Evolutionary conservation across 1,139 yeast species (phyloP), one percentile per base, ranked within the genome.

Genomic region (Diutina catenulata): DNA sequence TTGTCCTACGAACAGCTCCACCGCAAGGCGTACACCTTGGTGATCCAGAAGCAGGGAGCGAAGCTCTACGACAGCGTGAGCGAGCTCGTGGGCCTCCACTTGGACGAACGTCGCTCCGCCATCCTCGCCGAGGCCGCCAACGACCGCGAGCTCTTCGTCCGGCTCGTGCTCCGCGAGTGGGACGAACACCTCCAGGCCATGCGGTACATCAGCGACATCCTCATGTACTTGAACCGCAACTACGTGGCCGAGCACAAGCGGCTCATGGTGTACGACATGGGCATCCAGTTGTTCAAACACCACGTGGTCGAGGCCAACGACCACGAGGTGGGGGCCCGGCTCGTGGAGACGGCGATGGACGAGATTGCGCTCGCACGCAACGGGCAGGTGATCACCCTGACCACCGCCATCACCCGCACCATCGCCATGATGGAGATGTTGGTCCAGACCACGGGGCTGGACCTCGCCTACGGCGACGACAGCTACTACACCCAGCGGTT

Each of bases 171-270:
- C 22, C 49, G 49, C 16, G 74, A 70, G 39, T 91, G 97, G 97
- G 68, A 72, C 35, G 84, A 80, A 38, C 93, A 83, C 54, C 59
- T 79, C 32, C 67, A 78, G 37, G 71, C 84, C 37, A 80, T 87
- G 80, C 69, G 82, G 46, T 76, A 83, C 65, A 73, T 88, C 31
- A 74, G 93, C 47, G 96, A 91, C 53, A 82, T 91, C 4, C 60
- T 87, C 55, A 80, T 87, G 83, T 91, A 91, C 52, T 60, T 91
- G 70, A 64, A 91, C 53, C 70, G 95, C 33, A 95, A 86, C 0
- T 86, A 82, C 48, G 83, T 88, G 22, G 76, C 75, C 44, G 94
- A 81, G 45, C 74, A 75, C 41, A 76, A 76, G 46, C 60, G 74
- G 38, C 74, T 86, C 2, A 60, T 79, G 39, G 69, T 83, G 3